Evolutionary conservation across 2,329 filamentous ascomycete genomes (phyloP), one percentile per base, ranked within the genome.

Genomic region (Colletotrichum euphorbiae): DNA sequence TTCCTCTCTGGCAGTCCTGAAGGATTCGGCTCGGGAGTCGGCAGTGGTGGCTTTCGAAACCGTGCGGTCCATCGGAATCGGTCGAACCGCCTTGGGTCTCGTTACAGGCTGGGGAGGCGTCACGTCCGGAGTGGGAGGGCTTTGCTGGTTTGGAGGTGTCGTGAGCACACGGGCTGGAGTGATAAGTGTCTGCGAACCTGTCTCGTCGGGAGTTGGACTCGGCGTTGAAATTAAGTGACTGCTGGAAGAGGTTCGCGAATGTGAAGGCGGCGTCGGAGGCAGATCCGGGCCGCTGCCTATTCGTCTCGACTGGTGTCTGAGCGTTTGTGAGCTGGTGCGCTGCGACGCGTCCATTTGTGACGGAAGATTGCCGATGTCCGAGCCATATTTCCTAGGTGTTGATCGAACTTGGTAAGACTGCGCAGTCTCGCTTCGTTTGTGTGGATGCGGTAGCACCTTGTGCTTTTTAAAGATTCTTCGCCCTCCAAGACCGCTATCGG

Each of bases 81-180:
- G 84, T 36, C 86, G 85, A 51, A 82, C 74, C 60, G 79, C 75
- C 74, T 80, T 82, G 15, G 83, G 78, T 65, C 82, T 82, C 42
- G 77, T 77, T 54, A 76, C 74, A 48, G 79, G 77, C 68, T 88
- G 85, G 40, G 91, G 91, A 59, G 91, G 92, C 15, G 91, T 94
- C 51, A 91, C 86, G 78, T 93, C 91, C 38, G 91, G 92, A 3
- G 91, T 94, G 36, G 90, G 91, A 15, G 90, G 90, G 73, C 89
- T 92, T 74, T 85, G 85, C 71, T 90, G 87, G 71, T 88, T 87
- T 31, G 88, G 85, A 56, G 90, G 89, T 5, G 90, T 92, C 62
- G 82, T 81, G n/a, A 85, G 85, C 9, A 82, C 64, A 43, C 61
- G 69, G 55, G 75, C 74, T 60, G 78, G 76, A 48, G 78, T 78